A percentile compares a stretch with the other conserved stretches of the same genome.
Evolutionary conservation across 2,329 filamentous ascomycete species (phyloP).

Genomic region (Trichothecium sympodiale): DNA sequence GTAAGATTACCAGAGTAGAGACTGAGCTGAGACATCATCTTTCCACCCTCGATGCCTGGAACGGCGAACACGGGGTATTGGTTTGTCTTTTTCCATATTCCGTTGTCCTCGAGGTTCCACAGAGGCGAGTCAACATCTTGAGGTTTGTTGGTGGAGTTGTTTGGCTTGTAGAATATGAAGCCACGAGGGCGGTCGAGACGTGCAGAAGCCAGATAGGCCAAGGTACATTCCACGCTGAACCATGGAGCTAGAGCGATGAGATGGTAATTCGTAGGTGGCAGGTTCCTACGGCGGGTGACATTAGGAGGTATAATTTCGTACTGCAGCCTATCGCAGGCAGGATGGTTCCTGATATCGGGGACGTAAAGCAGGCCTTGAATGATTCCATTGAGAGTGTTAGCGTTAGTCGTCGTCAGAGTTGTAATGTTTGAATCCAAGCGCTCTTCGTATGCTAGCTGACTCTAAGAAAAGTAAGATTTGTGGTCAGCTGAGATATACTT

Average conservation of each 20-base stretch:
- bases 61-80: slow-evolving; percentile 77
- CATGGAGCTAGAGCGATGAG: slow-evolving; percentile 80
- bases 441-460: slow-evolving; percentile 40
- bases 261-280: slow-evolving; percentile 59
- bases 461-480: slow-evolving; percentile 11
- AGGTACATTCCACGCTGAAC: slow-evolving; percentile 63
- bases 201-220: slow-evolving; percentile 57
- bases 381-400: slow-evolving; percentile 44
- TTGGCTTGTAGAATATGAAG: slow-evolving; percentile 52
- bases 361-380: slow-evolving; percentile 79
- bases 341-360: slow-evolving; percentile 49
- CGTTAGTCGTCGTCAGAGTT: slow-evolving; percentile 62
- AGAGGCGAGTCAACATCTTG: slow-evolving; percentile 50
- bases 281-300: slow-evolving; percentile 59
- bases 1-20: slow-evolving; percentile 69
- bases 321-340: slow-evolving; percentile 53
- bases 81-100: slow-evolving; percentile 60
- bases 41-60: slow-evolving; percentile 51
- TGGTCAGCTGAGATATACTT: background rate
- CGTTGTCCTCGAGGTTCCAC: slow-evolving; percentile 63
- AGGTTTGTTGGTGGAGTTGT: slow-evolving; percentile 46
- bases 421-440: slow-evolving; percentile 50
- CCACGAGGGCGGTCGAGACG: slow-evolving; percentile 46
- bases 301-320: slow-evolving; percentile 60
- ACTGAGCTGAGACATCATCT: slow-evolving; percentile 61